These are phyloP conservation scores for Salvia miltiorrhiza DNA, from an alignment of 257 asterid genomes.

Conservation along the genomic window DNA sequence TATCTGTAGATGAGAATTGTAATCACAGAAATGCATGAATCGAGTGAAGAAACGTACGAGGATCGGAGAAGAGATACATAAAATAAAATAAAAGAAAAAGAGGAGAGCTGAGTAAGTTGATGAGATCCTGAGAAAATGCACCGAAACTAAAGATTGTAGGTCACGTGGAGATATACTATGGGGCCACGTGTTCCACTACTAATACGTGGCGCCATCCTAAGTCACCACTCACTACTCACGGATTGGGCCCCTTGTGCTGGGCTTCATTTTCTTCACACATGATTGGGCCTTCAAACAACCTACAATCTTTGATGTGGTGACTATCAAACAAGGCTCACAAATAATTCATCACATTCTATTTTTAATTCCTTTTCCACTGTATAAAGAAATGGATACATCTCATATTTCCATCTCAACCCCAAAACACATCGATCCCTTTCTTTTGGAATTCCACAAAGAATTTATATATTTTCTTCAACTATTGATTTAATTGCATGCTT, in stretches of 20 bases:
- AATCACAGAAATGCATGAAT: not conserved
- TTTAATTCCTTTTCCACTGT: not conserved
- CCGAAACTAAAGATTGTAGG: conserved; percentile 15
- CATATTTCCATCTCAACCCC: not conserved
- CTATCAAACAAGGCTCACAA: too few relatives aligned
- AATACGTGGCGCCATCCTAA: conserved; percentile 10
- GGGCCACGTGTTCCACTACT: not conserved
- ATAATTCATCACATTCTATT: too few relatives aligned
- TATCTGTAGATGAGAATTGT: not conserved
- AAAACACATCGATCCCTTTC: not conserved
- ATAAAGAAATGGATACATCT: not conserved
- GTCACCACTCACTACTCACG: too few relatives aligned
- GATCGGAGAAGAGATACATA: not conserved
- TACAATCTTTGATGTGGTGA: too few relatives aligned
- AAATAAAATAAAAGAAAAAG: too few relatives aligned
- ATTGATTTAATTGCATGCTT: not conserved
- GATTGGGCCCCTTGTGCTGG: too few relatives aligned
- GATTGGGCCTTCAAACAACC: too few relatives aligned
- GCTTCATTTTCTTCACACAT: too few relatives aligned
- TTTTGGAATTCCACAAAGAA: not conserved
- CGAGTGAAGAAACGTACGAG: not conserved
- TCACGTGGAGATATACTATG: not conserved
- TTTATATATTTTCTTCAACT: not conserved
- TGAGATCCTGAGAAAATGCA: conserved; percentile 23
- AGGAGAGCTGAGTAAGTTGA: too few relatives aligned